Conservation (phyloP, 2,329 filamentous ascomycete genomes). For the Chaetoscypha palmicola region DNA sequence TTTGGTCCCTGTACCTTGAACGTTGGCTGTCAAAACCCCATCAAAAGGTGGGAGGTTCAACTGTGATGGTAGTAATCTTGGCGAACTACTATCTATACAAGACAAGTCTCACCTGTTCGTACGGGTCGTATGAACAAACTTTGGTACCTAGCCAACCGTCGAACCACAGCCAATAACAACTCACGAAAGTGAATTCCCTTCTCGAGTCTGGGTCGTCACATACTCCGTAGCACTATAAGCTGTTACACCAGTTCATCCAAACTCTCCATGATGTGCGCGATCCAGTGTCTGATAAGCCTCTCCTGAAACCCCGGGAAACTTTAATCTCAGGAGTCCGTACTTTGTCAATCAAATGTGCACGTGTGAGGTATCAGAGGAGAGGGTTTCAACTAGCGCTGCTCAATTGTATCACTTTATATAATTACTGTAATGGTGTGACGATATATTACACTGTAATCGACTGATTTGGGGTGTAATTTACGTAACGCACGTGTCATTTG, state of each 20-base stretch:
- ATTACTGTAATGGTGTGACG: too few species aligned
- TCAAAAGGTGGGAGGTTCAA: background rate
- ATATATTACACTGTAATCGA: too few species aligned
- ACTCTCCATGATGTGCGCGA: background rate
- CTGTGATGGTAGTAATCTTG: background rate
- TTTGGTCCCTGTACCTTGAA: background rate
- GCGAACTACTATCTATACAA: background rate
- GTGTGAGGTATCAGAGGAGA: too few species aligned
- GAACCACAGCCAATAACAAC: background rate
- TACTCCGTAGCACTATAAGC: background rate
- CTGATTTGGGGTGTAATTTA: too few species aligned
- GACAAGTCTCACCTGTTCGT: too few species aligned
- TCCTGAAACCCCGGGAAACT: background rate
- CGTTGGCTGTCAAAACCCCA: constrained; percentile 2
- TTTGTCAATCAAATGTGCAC: background rate
- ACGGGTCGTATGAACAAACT: background rate
- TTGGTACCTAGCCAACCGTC: background rate
- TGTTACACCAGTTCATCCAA: background rate
- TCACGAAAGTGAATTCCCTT: background rate
- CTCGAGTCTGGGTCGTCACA: background rate
- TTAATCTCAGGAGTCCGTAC: too few species aligned
- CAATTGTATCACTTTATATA: too few species aligned
- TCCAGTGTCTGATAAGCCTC: background rate
- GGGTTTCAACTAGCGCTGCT: too few species aligned
- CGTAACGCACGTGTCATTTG: too few species aligned